Percentiles rank a stretch among this genome's conserved stretches.
Conservation (phyloP, 2,329 filamentous ascomycete genomes). For the Davidsoniella neocaledoniae region DNA sequence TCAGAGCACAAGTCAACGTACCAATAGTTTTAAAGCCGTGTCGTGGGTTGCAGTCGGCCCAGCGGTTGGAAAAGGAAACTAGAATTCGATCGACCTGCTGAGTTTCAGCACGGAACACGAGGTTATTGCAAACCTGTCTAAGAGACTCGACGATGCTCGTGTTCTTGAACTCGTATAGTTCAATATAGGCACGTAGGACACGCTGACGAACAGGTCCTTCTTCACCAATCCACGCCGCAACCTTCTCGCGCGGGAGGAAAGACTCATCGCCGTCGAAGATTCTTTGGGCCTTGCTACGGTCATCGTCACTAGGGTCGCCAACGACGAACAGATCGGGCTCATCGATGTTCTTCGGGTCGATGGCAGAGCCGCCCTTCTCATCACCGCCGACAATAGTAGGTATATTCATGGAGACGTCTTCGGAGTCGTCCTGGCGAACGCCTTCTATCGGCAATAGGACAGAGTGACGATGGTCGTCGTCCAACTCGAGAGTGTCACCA, state of each 20-base stretch:
- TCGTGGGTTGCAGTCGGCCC: slow-evolving; percentile 83
- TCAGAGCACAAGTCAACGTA: slow-evolving; percentile 25
- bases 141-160: slow-evolving; percentile 66
- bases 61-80: slow-evolving; percentile 72
- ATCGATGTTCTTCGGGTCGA: slow-evolving; percentile 30
- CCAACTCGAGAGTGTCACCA: slow-evolving; percentile 15
- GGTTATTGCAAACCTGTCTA: slow-evolving; percentile 61
- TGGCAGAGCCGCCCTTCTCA: slow-evolving; percentile 15
- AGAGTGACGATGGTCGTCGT: slow-evolving; percentile 21
- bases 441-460: slow-evolving; percentile 29
- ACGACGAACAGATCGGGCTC: slow-evolving; percentile 38
- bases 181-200: slow-evolving; percentile 66
- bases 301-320: slow-evolving; percentile 47
- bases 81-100: slow-evolving; percentile 94
- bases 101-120: slow-evolving; percentile 78
- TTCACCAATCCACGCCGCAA: slow-evolving; percentile 79
- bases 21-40: slow-evolving; percentile 84
- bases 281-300: slow-evolving; percentile 59
- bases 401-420: neutral
- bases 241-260: slow-evolving; percentile 60
- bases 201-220: slow-evolving; percentile 42
- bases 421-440: slow-evolving; percentile 16
- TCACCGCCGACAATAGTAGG: slow-evolving; percentile 31
- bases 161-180: slow-evolving; percentile 71
- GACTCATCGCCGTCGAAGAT: slow-evolving; percentile 77